Base-by-base conservation (phyloP, 108 stramenopile genomes). In the Cylindrotheca closterium region DNA sequence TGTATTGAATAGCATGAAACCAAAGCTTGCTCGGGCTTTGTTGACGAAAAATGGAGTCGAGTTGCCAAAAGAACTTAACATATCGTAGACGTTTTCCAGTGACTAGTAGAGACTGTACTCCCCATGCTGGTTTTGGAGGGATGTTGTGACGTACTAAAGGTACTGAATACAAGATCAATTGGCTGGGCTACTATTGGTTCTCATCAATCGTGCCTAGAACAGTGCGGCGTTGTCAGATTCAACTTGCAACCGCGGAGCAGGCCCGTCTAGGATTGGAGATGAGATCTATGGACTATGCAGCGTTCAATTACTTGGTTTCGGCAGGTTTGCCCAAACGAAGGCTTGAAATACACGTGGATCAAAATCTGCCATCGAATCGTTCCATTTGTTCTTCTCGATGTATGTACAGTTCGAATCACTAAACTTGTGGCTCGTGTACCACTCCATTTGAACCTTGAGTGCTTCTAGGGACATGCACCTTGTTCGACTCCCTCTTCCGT, bases 281-380 rank as follows among this genome's bases (percentile, higher is more conserved):
- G n/a, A n/a, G n/a, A n/a, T n/a, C n/a, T n/a, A n/a, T n/a, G n/a
- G n/a, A n/a, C n/a, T n/a, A n/a, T n/a, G n/a, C n/a, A n/a, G 37
- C 37, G 7, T 42, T 42, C 37, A 42, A 7, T 42, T 50, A 5
- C 47, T 46, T 19, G 73, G 66, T 57, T 67, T 74, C 26, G 73
- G 73, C 8, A 67, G 55, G 32, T 74, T 66, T 3, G 73, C 77
- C 94, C 94, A 95, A 31, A 92, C 87, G 75, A 95, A 95, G 10
- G 81, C 81, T 68, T 95, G 94, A 77, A 92, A 95, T n/a, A 92
- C 91, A 47, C 94, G 68, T 32, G 94, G 94, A 62, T 95, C 94
- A 75, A 95, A 91, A 58, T 92, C 94, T 24, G 89, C 84, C 87
- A 91, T 87, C 18, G 49, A 65, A 59, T 92, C 94, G 58, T 91